A percentile compares a stretch with the other conserved stretches of the same genome.
Conservation (phyloP, 805 yeast species). For the Lipomyces starkeyi region DNA sequence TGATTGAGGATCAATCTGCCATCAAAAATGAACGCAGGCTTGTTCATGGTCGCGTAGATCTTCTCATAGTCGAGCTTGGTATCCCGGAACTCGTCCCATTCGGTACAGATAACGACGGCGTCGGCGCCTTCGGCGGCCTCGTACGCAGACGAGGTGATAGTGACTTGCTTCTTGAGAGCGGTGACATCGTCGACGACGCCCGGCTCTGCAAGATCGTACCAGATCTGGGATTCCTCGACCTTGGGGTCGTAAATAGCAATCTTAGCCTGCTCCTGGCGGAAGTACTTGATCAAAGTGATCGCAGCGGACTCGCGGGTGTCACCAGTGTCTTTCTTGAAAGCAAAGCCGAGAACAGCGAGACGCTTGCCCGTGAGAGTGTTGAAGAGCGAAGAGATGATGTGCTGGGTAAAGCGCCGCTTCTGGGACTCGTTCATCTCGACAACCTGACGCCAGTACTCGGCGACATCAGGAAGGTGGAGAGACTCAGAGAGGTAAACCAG, state of each 20-base stretch:
- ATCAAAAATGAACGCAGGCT: slow-evolving; percentile 44
- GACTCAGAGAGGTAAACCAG: slow-evolving; percentile 44
- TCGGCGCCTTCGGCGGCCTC: slow-evolving; percentile 43
- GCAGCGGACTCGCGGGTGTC: slow-evolving; percentile 46
- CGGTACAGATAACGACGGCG: slow-evolving; percentile 43
- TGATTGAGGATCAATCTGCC: slow-evolving; percentile 42
- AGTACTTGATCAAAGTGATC: slow-evolving; percentile 41
- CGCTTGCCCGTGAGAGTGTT: slow-evolving; percentile 43
- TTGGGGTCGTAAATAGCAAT: slow-evolving; percentile 45
- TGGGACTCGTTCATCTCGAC: slow-evolving; percentile 46
- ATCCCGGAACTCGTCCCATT: slow-evolving; percentile 45
- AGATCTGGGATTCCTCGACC: slow-evolving; percentile 43
- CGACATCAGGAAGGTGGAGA: slow-evolving; percentile 44
- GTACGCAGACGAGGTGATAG: slow-evolving; percentile 39
- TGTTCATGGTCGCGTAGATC: slow-evolving; percentile 42
- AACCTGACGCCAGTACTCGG: slow-evolving; percentile 43
- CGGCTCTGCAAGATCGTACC: slow-evolving; percentile 41
- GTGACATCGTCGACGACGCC: slow-evolving; percentile 35
- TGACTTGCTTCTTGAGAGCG: slow-evolving; percentile 38
- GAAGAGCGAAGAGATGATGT: slow-evolving; percentile 41
- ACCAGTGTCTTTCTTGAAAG: slow-evolving; percentile 46
- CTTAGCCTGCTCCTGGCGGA: slow-evolving; percentile 43
- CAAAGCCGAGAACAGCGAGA: slow-evolving; percentile 44
- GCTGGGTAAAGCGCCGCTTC: slow-evolving; percentile 43
- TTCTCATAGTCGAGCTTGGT: slow-evolving; percentile 41